Conservation (phyloP, 176 grass and related monocot species). For the Oryza meyeriana region DNA sequence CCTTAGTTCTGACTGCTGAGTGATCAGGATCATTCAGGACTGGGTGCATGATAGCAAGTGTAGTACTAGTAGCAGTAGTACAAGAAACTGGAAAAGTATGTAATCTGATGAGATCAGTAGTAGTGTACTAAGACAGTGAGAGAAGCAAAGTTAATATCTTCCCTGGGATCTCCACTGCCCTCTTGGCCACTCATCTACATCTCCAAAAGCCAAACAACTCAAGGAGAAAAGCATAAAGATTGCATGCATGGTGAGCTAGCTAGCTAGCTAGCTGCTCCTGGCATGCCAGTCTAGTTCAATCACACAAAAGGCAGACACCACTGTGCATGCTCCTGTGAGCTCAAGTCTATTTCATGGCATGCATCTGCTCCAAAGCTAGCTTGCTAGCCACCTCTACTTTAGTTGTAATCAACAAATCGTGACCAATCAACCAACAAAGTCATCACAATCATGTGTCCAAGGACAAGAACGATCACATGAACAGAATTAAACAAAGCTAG, state of each 20-base stretch:
- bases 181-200: constrained; percentile 32
- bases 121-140: constrained; percentile 25
- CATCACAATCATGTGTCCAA: not conserved
- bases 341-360: constrained; percentile 33
- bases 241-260: constrained; percentile 32
- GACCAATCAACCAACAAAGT: constrained; percentile 22
- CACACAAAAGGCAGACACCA: constrained; percentile 78
- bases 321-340: constrained; percentile 35
- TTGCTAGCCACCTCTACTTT: not conserved
- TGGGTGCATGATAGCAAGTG: not conserved
- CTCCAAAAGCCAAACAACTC: constrained; percentile 42
- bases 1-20: constrained; percentile 9
- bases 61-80: not conserved
- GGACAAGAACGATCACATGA: constrained; percentile 1
- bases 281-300: constrained; percentile 94
- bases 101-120: constrained; percentile 16
- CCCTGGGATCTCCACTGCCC: constrained; percentile 52
- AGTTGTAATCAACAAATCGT: not conserved
- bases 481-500: not conserved
- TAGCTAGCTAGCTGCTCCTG: constrained; percentile 35
- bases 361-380: constrained; percentile 34
- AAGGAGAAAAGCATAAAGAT: constrained; percentile 70
- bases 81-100: constrained; percentile 18
- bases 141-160: constrained; percentile 45
- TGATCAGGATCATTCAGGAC: constrained; percentile 13